Base-by-base conservation (phyloP, 2,329 filamentous ascomycete genomes). In the Colletotrichum sublineola region DNA sequence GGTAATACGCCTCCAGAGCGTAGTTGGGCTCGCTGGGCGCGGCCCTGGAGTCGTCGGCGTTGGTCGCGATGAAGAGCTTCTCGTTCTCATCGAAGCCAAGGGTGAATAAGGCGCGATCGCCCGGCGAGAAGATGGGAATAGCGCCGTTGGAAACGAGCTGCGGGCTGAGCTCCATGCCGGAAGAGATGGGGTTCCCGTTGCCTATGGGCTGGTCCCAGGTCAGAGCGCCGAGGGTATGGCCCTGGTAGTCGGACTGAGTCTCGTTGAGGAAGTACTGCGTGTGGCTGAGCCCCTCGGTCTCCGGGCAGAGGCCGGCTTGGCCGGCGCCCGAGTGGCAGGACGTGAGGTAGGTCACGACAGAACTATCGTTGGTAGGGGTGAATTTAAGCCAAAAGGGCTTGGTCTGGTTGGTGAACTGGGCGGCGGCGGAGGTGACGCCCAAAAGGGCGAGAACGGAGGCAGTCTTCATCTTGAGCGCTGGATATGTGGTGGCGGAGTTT, bases 291-390 rank as follows among this genome's bases (percentile, higher is more conserved):
- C 38, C 33, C 14, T 36, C 33, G 9, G 20, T 38, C 52, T 73
- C 73, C 2, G 67, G 61, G 61, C 73, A 74, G 31, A 74, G 65
- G 14, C 73, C 73, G 20, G 67, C 55, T 29, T 73, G 61, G 29
- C 44, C 73, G 44, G 73, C 73, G 33, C 70, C 73, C 15, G 73
- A 73, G 38, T 74, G 73, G 44, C 73, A 74, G 24, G 65, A 38
- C 12, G 18, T 1, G 36, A 74, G 71, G 42, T 74, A 74, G 55
- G 40, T 64, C 14, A 46, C 66, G 6, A 9, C 62, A 20, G 67
- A 66, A 42, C 44, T 55, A 15, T 46, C 53, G 56, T 53, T 40
- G 44, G 44, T 31, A 1, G 64, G 29, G 2, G 24, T 38, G 29
- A 62, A 67, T 44, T 67, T 67, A 24, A 74, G 71, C n/a, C 29